These are phyloP conservation scores for Echites panduratus DNA, from an alignment of 257 asterid genomes.

Conservation along the genomic window DNA sequence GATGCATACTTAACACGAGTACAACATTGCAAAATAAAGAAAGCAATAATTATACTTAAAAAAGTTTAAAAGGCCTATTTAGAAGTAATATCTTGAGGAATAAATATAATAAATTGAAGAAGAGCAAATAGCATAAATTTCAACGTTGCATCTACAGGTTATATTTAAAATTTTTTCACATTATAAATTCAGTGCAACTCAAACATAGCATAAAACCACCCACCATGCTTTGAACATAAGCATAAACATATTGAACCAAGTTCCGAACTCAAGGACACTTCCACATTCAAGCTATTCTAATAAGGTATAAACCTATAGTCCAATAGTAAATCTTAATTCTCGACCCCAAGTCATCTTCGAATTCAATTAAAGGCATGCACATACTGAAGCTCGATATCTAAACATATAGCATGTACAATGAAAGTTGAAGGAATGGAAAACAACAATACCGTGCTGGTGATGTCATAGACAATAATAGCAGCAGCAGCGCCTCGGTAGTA, in stretches of 20 bases:
- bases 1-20: neutral
- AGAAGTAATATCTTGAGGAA: neutral
- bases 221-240: neutral
- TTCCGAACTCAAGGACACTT: neutral
- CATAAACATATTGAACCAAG: neutral
- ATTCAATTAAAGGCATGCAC: neutral
- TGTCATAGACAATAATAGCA: slow-evolving; percentile 85
- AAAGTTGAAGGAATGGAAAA: neutral
- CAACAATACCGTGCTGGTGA: slow-evolving; percentile 63
- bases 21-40: neutral
- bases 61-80: neutral
- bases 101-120: neutral
- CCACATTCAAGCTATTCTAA: neutral
- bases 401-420: neutral
- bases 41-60: neutral
- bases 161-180: neutral
- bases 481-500: slow-evolving; percentile 98
- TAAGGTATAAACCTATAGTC: neutral
- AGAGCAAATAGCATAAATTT: neutral
- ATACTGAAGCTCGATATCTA: neutral
- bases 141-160: neutral
- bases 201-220: neutral
- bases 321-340: neutral
- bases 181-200: neutral
- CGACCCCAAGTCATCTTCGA: neutral